Evolutionary conservation across 441 rosid genomes (phyloP).

Genomic region (Daphne laureola): DNA sequence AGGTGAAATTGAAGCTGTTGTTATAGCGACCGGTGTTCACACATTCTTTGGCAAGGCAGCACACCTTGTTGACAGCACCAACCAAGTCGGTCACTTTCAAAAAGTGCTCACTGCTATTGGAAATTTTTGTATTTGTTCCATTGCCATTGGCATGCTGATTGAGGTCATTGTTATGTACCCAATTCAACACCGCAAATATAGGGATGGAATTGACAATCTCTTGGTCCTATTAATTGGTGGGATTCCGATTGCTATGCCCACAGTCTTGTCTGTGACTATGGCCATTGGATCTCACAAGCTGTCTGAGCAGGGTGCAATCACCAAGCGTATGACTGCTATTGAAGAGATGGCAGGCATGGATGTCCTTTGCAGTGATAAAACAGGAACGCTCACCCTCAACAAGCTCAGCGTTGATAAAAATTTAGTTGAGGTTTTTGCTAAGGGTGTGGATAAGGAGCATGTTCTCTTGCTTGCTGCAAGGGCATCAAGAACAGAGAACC

Average conservation of each 20-base stretch:
- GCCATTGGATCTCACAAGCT: slow-evolving; percentile 42
- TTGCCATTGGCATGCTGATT: slow-evolving; percentile 13
- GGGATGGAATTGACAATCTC: slow-evolving; percentile 31
- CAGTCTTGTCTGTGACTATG: slow-evolving; percentile 46
- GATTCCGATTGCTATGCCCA: slow-evolving; percentile 48
- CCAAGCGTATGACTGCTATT: slow-evolving; percentile 6
- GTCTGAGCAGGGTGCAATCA: slow-evolving; percentile 23
- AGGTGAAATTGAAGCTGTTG: slow-evolving; percentile 60
- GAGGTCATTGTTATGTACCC: slow-evolving; percentile 15
- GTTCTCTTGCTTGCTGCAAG: slow-evolving; percentile 49
- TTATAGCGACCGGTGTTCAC: slow-evolving; percentile 64
- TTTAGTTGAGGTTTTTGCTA: slow-evolving; percentile 18
- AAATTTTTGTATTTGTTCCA: slow-evolving; percentile 18
- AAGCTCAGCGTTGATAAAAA: background rate
- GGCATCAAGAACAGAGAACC: slow-evolving; percentile 49
- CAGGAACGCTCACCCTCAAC: slow-evolving; percentile 3
- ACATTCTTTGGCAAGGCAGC: slow-evolving; percentile 72
- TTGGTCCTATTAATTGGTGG: slow-evolving; percentile 46
- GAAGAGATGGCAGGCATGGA: slow-evolving; percentile 3
- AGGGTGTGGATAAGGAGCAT: slow-evolving; percentile 32
- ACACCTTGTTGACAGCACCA: slow-evolving; percentile 64
- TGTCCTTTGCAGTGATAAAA: slow-evolving; percentile 4
- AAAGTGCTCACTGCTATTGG: slow-evolving; percentile 8
- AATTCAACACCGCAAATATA: slow-evolving; percentile 22
- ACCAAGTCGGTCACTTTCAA: slow-evolving; percentile 44